Percentiles rank a stretch among this genome's conserved stretches.
phyloP scores from a whole-genome alignment of 78 protist species.

The Speleostelium caveatum region DNA sequence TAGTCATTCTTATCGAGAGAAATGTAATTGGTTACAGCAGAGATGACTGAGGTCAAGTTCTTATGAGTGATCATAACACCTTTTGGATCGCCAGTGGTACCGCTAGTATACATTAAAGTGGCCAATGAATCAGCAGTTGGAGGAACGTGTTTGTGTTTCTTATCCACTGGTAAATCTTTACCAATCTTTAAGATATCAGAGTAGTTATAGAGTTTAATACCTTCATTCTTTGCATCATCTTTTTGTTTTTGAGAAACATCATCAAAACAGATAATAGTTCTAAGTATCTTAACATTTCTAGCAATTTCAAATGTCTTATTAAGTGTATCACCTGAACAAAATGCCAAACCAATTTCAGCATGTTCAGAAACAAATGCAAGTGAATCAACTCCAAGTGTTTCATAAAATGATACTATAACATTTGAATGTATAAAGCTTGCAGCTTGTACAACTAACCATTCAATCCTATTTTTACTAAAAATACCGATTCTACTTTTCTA shows the following conservation, averaged over 20 bases:
- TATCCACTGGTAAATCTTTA: not conserved
- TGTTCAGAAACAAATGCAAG: conserved; percentile 74
- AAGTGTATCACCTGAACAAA: conserved; percentile 55
- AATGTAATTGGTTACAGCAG: conserved; percentile 18
- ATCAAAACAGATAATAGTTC: conserved; percentile 52
- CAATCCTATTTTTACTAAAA: conserved; percentile 70
- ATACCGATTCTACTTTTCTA: conserved; percentile 79
- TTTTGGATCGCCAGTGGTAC: conserved; percentile 91
- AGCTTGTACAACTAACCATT: conserved; percentile 81
- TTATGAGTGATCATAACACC: conserved; percentile 91
- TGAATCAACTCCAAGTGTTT: conserved; percentile 63
- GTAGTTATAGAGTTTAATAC: conserved; percentile 3
- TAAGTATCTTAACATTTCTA: not conserved
- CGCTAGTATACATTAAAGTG: conserved; percentile 83
- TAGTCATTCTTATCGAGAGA: conserved; percentile 47
- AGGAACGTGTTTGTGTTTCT: conserved; percentile 21
- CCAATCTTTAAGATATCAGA: conserved; percentile 25
- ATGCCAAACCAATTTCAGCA: conserved; percentile 52
- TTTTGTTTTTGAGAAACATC: not conserved
- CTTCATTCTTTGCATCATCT: not conserved
- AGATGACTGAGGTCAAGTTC: conserved; percentile 74
- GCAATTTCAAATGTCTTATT: conserved; percentile 12
- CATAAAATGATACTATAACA: conserved; percentile 50
- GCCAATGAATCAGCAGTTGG: conserved; percentile 71
- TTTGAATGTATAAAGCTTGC: conserved; percentile 24